A percentile compares a stretch with the other conserved stretches of the same genome.
phyloP scores from a whole-genome alignment of 1,284 basidiomycete species.

The Taiwanofungus camphoratus region DNA sequence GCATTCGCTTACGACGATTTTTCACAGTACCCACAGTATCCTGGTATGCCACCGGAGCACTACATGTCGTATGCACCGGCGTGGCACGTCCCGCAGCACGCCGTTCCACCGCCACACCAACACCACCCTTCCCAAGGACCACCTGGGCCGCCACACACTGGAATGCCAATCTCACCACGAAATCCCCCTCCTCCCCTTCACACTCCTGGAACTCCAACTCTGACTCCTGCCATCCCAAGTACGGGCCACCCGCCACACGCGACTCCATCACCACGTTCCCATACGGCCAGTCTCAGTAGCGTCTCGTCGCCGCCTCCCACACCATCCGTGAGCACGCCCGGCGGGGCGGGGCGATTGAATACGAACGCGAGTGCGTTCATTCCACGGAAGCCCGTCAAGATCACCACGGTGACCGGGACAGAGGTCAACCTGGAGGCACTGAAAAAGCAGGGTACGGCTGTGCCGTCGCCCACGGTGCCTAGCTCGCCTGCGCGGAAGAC shows the following conservation, averaged over 20 bases:
- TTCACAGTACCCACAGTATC: slow-evolving; percentile 23
- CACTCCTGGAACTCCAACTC: slow-evolving; percentile 59
- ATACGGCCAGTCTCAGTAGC: slow-evolving; percentile 40
- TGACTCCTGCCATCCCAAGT: slow-evolving; percentile 47
- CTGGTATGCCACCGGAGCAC: slow-evolving; percentile 28
- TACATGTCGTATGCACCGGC: slow-evolving; percentile 28
- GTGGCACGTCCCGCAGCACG: slow-evolving; percentile 36
- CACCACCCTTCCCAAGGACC: slow-evolving; percentile 27
- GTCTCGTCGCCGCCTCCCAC: slow-evolving; percentile 67
- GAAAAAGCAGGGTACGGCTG: slow-evolving; percentile 36
- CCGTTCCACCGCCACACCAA: slow-evolving; percentile 28
- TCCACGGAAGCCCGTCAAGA: slow-evolving; percentile 35
- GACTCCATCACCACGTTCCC: slow-evolving; percentile 44
- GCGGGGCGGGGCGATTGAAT: slow-evolving; percentile 41
- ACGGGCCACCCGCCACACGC: slow-evolving; percentile 44
- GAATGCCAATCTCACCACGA: slow-evolving; percentile 60
- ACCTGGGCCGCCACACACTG: slow-evolving; percentile 36
- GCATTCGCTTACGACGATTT: slow-evolving; percentile 1
- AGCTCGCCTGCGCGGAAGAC: slow-evolving; percentile 35
- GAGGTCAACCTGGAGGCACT: slow-evolving; percentile 53
- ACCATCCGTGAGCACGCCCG: slow-evolving; percentile 43
- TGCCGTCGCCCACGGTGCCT: slow-evolving; percentile 36
- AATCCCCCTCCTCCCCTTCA: slow-evolving; percentile 51
- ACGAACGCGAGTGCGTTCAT: slow-evolving; percentile 60
- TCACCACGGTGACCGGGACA: slow-evolving; percentile 47